A percentile compares a stretch with the other conserved stretches of the same genome.
phyloP scores from a whole-genome alignment of 352 stramenopile genomes.

The Pythium vanterpoolii region DNA sequence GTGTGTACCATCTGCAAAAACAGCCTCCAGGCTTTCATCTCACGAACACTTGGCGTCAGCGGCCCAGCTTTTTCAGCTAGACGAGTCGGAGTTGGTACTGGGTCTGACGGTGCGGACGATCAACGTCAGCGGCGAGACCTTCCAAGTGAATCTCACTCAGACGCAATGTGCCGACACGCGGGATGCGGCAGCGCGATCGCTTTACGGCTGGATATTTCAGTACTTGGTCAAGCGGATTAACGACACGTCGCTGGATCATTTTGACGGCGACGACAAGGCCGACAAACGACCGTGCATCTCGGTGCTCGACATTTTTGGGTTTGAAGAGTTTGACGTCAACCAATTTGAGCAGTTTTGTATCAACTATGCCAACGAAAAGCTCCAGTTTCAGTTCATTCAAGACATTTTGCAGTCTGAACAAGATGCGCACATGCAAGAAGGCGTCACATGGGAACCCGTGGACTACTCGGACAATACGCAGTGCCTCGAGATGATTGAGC shows the following conservation, averaged over 20 bases:
- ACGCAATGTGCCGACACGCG: slow-evolving; percentile 62
- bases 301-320: slow-evolving; percentile 90
- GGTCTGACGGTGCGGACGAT: slow-evolving; percentile 70
- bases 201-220: slow-evolving; percentile 84
- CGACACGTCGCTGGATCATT: slow-evolving; percentile 21
- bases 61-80: slow-evolving; percentile 39
- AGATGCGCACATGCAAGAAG: slow-evolving; percentile 70
- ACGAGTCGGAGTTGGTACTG: slow-evolving; percentile 43
- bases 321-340: slow-evolving; percentile 86
- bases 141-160: slow-evolving; percentile 64
- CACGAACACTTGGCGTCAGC: slow-evolving; percentile 42
- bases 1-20: slow-evolving; percentile 32
- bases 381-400: slow-evolving; percentile 86
- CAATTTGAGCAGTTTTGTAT: slow-evolving; percentile 92
- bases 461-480: slow-evolving; percentile 73
- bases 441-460: slow-evolving; percentile 62
- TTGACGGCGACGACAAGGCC: slow-evolving; percentile 11
- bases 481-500: slow-evolving; percentile 83
- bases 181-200: slow-evolving; percentile 67
- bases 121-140: slow-evolving; percentile 59
- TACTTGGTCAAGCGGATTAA: slow-evolving; percentile 85
- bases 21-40: slow-evolving; percentile 33
- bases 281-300: slow-evolving; percentile 56
- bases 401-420: slow-evolving; percentile 77
- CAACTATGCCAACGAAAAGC: slow-evolving; percentile 91